These are phyloP conservation scores for Phytophthora europaea DNA, from an alignment of 352 stramenopile genomes.

Conservation along the genomic window DNA sequence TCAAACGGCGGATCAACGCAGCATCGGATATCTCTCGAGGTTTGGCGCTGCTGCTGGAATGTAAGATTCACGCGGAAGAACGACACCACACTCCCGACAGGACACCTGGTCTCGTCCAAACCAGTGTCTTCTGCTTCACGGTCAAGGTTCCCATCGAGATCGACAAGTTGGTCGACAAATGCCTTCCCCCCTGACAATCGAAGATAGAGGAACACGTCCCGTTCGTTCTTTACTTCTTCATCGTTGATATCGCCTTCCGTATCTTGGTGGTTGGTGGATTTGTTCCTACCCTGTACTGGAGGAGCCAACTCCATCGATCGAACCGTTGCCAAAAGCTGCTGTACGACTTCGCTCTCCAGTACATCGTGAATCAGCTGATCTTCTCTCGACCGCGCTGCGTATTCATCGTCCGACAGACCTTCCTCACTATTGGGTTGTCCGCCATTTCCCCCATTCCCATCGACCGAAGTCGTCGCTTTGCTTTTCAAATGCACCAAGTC, in stretches of 20 bases:
- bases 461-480: not conserved
- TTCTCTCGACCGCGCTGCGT: constrained; percentile 1
- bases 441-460: constrained; percentile 1
- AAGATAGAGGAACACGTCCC: constrained; percentile 57
- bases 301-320: constrained; percentile 35
- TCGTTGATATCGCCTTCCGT: constrained; percentile 5
- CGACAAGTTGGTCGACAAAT: constrained; percentile 78
- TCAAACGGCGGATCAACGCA: constrained; percentile 77
- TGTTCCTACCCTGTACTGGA: not conserved
- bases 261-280: constrained; percentile 12
- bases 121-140: constrained; percentile 25
- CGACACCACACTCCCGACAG: constrained; percentile 51
- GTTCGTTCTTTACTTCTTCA: constrained; percentile 16
- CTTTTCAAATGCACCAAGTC: constrained; percentile 59
- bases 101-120: constrained; percentile 24
- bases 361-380: constrained; percentile 63
- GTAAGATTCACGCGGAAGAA: constrained; percentile 67
- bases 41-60: constrained; percentile 70
- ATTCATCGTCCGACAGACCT: not conserved
- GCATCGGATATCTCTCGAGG: constrained; percentile 55
- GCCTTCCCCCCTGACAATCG: constrained; percentile 66
- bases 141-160: constrained; percentile 22
- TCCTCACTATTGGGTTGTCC: constrained; percentile 7
- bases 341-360: constrained; percentile 80
- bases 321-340: constrained; percentile 68